Conservation (phyloP, 176 grass and related monocot species). For the Musa itinerans region DNA sequence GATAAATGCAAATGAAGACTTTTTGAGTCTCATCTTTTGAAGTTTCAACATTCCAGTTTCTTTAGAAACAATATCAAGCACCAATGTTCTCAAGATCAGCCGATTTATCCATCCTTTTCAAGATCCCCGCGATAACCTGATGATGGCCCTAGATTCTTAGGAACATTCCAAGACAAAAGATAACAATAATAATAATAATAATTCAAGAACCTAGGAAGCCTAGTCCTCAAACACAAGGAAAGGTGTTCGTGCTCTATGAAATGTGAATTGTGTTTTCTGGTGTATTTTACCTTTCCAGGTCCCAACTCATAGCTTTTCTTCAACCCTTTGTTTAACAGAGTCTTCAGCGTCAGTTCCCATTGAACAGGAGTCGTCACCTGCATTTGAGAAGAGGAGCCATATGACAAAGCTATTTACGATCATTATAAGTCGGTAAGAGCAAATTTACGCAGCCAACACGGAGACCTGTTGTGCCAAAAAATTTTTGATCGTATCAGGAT, state of each 20-base stretch:
- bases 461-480: slow-evolving; percentile 69
- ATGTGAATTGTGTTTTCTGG: neutral
- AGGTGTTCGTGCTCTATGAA: too few species aligned
- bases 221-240: too few species aligned
- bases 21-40: too few species aligned
- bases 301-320: slow-evolving; percentile 93
- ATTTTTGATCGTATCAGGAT: slow-evolving; percentile 72
- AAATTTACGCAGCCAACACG: neutral
- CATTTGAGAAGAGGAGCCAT: slow-evolving; percentile 1
- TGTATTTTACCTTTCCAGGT: slow-evolving; percentile 77
- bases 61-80: slow-evolving; percentile 32
- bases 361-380: slow-evolving; percentile 91
- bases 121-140: slow-evolving; percentile 90
- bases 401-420: slow-evolving; percentile 4
- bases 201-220: too few species aligned
- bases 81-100: slow-evolving; percentile 67
- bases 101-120: slow-evolving; percentile 84
- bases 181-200: neutral
- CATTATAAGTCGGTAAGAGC: neutral
- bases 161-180: neutral
- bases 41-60: neutral
- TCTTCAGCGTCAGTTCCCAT: slow-evolving; percentile 79
- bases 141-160: neutral
- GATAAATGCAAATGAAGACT: too few species aligned
- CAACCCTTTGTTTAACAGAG: slow-evolving; percentile 75